Evolutionary conservation across 805 yeast genomes (phyloP).

Genomic region (Cyberlindnera americana): DNA sequence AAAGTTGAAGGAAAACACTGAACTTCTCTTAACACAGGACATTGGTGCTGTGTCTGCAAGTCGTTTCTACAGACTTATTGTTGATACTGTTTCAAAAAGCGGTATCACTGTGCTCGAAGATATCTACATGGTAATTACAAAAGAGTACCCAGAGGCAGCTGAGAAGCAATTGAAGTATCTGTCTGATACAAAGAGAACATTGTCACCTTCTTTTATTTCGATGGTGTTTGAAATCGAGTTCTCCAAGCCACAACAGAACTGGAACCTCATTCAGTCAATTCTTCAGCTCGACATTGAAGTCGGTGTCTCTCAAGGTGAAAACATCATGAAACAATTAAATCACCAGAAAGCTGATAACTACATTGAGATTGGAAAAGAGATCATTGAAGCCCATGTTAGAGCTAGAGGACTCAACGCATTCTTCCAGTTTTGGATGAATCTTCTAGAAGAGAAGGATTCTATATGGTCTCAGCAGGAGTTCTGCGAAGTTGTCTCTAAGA

Average conservation of each 20-base stretch:
- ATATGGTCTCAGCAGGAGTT: slow-evolving; percentile 28
- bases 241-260: slow-evolving; percentile 43
- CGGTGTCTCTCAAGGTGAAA: slow-evolving; percentile 42
- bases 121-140: slow-evolving; percentile 41
- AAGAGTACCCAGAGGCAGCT: slow-evolving; percentile 36
- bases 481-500: slow-evolving; percentile 35
- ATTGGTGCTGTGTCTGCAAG: slow-evolving; percentile 23
- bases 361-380: slow-evolving; percentile 26
- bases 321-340: slow-evolving; percentile 28
- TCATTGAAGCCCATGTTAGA: slow-evolving; percentile 46
- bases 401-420: slow-evolving; percentile 58
- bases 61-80: slow-evolving; percentile 29
- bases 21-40: slow-evolving; percentile 29
- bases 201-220: slow-evolving; percentile 50
- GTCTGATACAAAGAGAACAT: slow-evolving; percentile 46
- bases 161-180: slow-evolving; percentile 44
- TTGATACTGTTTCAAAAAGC: slow-evolving; percentile 27
- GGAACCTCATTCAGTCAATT: slow-evolving; percentile 45
- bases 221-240: slow-evolving; percentile 42
- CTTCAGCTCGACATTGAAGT: slow-evolving; percentile 55
- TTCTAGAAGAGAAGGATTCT: slow-evolving; percentile 9
- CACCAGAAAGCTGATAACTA: slow-evolving; percentile 3
- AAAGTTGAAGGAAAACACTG: slow-evolving; percentile 30
- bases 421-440: slow-evolving; percentile 40
- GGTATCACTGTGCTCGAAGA: slow-evolving; percentile 44